phyloP scores from a whole-genome alignment of 768 basidiomycete genomes.

The Amanita molliuscula region DNA sequence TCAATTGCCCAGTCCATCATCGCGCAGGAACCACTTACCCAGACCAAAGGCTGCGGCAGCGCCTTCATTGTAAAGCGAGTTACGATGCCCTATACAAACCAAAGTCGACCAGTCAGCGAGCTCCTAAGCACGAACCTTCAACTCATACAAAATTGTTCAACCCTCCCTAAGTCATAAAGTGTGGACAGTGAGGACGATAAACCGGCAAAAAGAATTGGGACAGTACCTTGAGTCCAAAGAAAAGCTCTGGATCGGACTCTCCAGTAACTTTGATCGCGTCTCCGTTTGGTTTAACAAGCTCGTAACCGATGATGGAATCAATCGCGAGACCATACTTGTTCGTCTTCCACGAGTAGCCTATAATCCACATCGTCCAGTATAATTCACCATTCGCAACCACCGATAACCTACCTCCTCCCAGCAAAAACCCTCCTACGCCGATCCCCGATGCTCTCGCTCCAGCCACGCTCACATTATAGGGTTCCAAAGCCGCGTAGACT shows the following conservation, averaged over 20 bases:
- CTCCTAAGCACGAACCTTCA: slow-evolving; percentile 35
- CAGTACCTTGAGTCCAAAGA: slow-evolving; percentile 32
- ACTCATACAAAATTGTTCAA: slow-evolving; percentile 42
- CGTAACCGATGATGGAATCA: slow-evolving; percentile 42
- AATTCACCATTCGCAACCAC: slow-evolving; percentile 14
- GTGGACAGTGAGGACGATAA: slow-evolving; percentile 9
- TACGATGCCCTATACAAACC: slow-evolving; percentile 39
- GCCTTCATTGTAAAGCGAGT: slow-evolving; percentile 46
- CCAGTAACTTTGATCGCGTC: slow-evolving; percentile 25
- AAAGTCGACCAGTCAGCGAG: slow-evolving; percentile 15
- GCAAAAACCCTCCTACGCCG: slow-evolving; percentile 35
- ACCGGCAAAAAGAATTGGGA: too few relatives aligned
- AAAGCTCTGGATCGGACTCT: slow-evolving; percentile 24
- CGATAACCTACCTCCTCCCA: slow-evolving; percentile 32
- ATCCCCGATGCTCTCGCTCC: slow-evolving; percentile 38
- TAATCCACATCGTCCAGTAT: slow-evolving; percentile 23
- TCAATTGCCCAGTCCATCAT: neutral
- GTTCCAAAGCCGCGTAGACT: slow-evolving; percentile 31
- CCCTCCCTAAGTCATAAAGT: slow-evolving; percentile 37
- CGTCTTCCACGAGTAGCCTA: slow-evolving; percentile 48
- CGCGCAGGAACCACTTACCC: slow-evolving; percentile 29
- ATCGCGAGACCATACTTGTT: slow-evolving; percentile 2
- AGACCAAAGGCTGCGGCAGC: slow-evolving; percentile 45
- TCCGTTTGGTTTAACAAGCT: slow-evolving; percentile 50
- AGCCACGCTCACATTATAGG: slow-evolving; percentile 31